Evolutionary conservation across 2,329 filamentous ascomycete genomes (phyloP).

Genomic region (Penicillium sclerotigenum): DNA sequence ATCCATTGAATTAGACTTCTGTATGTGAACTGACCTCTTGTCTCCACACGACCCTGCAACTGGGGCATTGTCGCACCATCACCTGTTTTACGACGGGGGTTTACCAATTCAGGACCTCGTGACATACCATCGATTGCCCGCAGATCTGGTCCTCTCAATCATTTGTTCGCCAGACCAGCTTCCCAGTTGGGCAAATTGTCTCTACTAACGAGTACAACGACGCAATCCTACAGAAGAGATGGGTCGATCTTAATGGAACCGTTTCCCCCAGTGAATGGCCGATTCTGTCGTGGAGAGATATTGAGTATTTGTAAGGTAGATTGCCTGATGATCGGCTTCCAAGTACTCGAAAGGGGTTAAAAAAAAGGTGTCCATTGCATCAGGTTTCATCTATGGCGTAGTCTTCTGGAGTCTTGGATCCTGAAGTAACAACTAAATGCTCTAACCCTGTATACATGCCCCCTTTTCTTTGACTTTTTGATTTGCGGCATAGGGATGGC

Average conservation of each 20-base stretch:
- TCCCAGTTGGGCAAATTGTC: not conserved
- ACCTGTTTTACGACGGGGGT: conserved; percentile 1
- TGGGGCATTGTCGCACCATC: conserved; percentile 17
- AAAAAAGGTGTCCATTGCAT: not conserved
- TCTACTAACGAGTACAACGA: not conserved
- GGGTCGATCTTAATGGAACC: not conserved
- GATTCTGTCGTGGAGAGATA: not conserved
- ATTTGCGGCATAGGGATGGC: conserved; percentile 1
- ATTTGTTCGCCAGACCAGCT: not conserved
- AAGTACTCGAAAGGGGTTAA: not conserved
- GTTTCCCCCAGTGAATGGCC: not conserved
- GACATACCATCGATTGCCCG: not conserved
- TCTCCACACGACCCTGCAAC: conserved; percentile 8
- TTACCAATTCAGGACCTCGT: not conserved
- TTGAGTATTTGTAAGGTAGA: not conserved
- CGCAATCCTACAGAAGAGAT: not conserved
- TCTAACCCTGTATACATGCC: not conserved
- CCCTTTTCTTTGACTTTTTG: not conserved
- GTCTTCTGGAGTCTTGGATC: conserved; percentile 5
- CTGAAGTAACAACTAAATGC: conserved; percentile 1
- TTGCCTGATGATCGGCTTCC: not conserved
- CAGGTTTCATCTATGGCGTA: not conserved
- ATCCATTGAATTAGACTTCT: not conserved
- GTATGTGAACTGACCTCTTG: conserved; percentile 13
- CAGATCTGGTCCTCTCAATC: not conserved